Evolutionary conservation across 2,329 filamentous ascomycete species (phyloP), one percentile per base, ranked within the genome.

Genomic region (Aspergillus hiratsukae): DNA sequence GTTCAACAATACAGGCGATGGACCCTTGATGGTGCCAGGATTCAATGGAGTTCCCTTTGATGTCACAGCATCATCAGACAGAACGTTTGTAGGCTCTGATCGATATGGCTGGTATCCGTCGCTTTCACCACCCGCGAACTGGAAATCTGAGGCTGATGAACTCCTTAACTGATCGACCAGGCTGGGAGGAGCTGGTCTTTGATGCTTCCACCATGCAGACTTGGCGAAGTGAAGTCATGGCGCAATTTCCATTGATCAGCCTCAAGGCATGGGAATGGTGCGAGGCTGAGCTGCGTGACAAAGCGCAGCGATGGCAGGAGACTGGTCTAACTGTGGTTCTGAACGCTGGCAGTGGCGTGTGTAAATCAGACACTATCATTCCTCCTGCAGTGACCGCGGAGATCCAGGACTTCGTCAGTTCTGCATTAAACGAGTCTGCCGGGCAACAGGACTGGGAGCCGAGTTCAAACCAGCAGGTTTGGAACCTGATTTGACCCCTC

Each of bases 221-320:
- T 43, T 60, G 56, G 58, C 43, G 27, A 23, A 37, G 52, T 45
- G 53, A 60, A 5, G 51, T 51, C 27, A 28, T 54, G 37, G 48
- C 14, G 23, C 51, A 11, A 19, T 45, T 28, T 28, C 45, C 58
- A 23, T 28, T 58, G 10, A 60, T 60, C 17, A 60, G 51, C 43
- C 37, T 45, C 4, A 60, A 58, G 51, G 51, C 58, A 14, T 60
- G 58, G 58, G 58, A 49, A 19, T 60, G 51, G 58, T 60, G 58
- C 35, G 49, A 51, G 53, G 23, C 35, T 23, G 58, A 60, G 48
- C 29, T 60, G 43, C 58, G 51, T n/a, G 56, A 60, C 40, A 60
- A 56, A 40, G 58, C 53, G 2, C 48, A 5, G 37, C 27, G 48
- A 5, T 60, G 54, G 7, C 45, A 54, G 14, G 21, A 48, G 25